Conservation (phyloP, 495 filamentous ascomycete species). For the Aspergillus sclerotiicarbonarius region DNA sequence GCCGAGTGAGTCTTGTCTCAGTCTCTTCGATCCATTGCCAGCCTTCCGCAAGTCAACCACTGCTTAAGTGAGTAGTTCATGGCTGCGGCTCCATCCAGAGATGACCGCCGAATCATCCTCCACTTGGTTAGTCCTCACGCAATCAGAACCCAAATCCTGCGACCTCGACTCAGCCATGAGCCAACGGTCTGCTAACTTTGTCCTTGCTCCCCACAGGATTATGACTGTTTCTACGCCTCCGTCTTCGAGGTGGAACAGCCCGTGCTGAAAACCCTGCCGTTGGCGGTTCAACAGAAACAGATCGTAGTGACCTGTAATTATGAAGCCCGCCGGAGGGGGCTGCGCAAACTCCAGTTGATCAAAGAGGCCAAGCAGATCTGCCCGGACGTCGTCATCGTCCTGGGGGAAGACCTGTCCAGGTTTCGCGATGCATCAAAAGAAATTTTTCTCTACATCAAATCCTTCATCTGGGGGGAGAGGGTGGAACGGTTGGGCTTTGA, state of each 20-base stretch:
- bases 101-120: conserved; percentile 69
- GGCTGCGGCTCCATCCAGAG: conserved; percentile 47
- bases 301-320: conserved; percentile 97
- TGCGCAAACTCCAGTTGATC: conserved; percentile 82
- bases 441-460: conserved; percentile 66
- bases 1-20: not conserved
- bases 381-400: conserved; percentile 79
- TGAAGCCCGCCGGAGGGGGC: conserved; percentile 71
- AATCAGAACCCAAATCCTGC: not conserved
- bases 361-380: conserved; percentile 75
- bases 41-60: not conserved
- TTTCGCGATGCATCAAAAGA: conserved; percentile 85
- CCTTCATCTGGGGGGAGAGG: conserved; percentile 69
- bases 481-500: conserved; percentile 84
- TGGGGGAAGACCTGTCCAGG: conserved; percentile 81
- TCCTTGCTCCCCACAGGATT: conserved; percentile 54
- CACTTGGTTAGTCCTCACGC: conserved; percentile 67
- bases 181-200: conserved; percentile 12
- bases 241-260: conserved; percentile 83
- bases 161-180: not conserved
- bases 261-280: conserved; percentile 63
- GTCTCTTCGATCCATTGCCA: not conserved
- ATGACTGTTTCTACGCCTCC: conserved; percentile 93
- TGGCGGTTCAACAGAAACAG: conserved; percentile 81
- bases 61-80: conserved; percentile 20